Evolutionary conservation across 2,329 filamentous ascomycete species (phyloP).

Genomic region (Neocatenulostroma microsporum): DNA sequence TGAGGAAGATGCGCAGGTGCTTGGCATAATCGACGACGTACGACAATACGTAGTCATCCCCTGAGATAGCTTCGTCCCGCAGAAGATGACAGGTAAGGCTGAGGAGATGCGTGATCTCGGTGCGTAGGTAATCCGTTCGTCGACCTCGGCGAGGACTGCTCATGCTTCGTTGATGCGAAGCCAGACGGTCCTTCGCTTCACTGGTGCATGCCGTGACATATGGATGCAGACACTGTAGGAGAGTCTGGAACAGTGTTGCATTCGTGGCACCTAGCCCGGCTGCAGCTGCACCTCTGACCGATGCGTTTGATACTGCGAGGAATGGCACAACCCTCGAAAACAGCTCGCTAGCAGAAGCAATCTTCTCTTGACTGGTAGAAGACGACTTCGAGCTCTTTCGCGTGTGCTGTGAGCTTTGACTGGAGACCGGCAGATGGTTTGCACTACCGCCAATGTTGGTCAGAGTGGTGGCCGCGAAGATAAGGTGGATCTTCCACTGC

Average conservation of each 20-base stretch:
- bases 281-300: constrained; percentile 84
- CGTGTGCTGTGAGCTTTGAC: constrained; percentile 59
- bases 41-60: constrained; percentile 73
- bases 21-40: constrained; percentile 86
- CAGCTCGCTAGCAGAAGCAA: constrained; percentile 77
- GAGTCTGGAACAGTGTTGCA: constrained; percentile 79
- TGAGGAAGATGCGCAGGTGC: constrained; percentile 87
- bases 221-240: constrained; percentile 83
- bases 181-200: constrained; percentile 73
- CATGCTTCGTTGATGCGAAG: constrained; percentile 67
- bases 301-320: constrained; percentile 67
- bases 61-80: constrained; percentile 66
- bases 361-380: constrained; percentile 60
- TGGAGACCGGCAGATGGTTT: constrained; percentile 45
- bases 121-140: constrained; percentile 78
- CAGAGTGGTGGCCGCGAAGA: constrained; percentile 93
- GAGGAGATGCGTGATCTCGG: constrained; percentile 93
- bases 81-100: constrained; percentile 88
- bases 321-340: constrained; percentile 90
- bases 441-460: constrained; percentile 61
- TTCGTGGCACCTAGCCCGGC: constrained; percentile 91
- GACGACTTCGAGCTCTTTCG: constrained; percentile 69
- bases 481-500: constrained; percentile 95
- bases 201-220: constrained; percentile 81
- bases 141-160: constrained; percentile 69